Evolutionary conservation across 2,329 filamentous ascomycete species (phyloP), one percentile per base, ranked within the genome.

Genomic region (Aspergillus vadensis): DNA sequence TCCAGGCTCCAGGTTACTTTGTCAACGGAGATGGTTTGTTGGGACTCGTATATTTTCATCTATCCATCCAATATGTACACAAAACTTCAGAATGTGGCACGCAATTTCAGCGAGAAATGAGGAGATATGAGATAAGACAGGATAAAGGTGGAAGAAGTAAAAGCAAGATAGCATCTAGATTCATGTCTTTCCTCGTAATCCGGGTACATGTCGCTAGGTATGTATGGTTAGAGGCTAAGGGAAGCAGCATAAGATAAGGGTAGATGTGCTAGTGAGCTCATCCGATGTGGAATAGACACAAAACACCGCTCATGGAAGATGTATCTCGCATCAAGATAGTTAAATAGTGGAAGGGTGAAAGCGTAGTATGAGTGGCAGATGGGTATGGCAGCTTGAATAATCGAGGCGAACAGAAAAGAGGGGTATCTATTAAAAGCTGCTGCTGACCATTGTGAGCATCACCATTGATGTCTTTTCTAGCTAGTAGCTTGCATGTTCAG

Each of bases 41-140:
- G 21, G 19, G 30, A 43, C 23, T 51, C n/a, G 38, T 32, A 17
- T 50, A 50, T 57, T 25, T 25, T 41, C 55, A 57, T 57, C 32
- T 50, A 51, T 50, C 47, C 47, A 38, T 43, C 6, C 47, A 41
- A 57, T 47, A 55, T 55, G 47, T 59, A 59, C 59, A 61, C 59
- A 48, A 56, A 54, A 49, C 30, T 44, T 41, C 36, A 48, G 25
- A 39, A 21, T 17, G 23, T 49, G 7, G 12, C 15, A 47, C 48
- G 53, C 19, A 32, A 19, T 44, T 8, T 38, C 23, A 38, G n/a
- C 21, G 30, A 47, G 32, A 25, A 55, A 30, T 8, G 38, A 21
- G n/a, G 41, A 36, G 32, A 54, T 25, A 41, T 32, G 14, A 38
- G 25, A 17, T 17, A 19, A 23, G n/a, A 21, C 4, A 32, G 5